Conservation (phyloP, 176 grass and related monocot genomes). For the Bolboschoenus planiculmis region DNA sequence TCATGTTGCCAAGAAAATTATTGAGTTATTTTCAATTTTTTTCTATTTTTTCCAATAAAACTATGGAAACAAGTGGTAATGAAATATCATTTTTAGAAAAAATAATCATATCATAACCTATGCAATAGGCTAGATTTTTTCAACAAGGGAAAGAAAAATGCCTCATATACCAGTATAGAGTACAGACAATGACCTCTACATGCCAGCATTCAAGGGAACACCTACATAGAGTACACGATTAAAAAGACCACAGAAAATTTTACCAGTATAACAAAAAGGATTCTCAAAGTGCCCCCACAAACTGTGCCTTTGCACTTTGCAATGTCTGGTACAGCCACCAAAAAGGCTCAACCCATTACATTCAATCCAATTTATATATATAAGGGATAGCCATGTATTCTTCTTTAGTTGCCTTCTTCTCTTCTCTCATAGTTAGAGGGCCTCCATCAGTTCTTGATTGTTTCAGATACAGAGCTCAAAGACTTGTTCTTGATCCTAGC, state of each 20-base stretch:
- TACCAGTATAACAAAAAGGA: background rate
- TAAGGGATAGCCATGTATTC: constrained; percentile 13
- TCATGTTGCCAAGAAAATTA: background rate
- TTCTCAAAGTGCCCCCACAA: constrained; percentile 3
- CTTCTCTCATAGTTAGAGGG: background rate
- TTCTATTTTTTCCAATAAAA: background rate
- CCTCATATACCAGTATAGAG: background rate
- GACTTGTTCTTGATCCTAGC: background rate
- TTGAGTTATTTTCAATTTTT: background rate
- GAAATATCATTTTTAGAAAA: background rate
- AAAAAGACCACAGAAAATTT: background rate
- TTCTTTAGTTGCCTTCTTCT: constrained; percentile 18
- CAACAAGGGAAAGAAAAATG: background rate
- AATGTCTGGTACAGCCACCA: background rate
- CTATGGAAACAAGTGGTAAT: background rate
- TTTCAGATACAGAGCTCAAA: constrained; percentile 2
- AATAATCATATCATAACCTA: background rate
- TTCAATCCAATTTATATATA: background rate
- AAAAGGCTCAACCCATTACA: background rate
- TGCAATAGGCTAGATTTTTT: background rate
- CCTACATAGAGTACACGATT: background rate
- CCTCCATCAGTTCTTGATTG: background rate
- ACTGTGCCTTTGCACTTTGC: constrained; percentile 14
- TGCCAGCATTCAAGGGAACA: background rate
- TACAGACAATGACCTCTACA: background rate